Conservation (phyloP, 1,284 basidiomycete genomes). For the Malassezia psittaci region DNA sequence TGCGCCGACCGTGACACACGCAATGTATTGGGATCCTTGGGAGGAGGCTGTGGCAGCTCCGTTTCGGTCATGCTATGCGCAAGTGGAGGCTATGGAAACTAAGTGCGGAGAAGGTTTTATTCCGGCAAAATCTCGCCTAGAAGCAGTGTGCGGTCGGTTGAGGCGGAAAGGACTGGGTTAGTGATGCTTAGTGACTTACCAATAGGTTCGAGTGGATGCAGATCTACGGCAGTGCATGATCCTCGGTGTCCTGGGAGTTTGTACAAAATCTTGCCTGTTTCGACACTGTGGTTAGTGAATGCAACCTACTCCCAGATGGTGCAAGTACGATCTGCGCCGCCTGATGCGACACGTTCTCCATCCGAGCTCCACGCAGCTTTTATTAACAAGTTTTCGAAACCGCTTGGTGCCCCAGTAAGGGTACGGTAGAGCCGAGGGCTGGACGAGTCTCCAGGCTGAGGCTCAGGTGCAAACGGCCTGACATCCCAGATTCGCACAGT, state of each 20-base stretch:
- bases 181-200: conserved; percentile 14
- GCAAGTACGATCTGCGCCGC: conserved; percentile 40
- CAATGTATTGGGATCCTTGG: neutral
- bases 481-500: conserved; percentile 46
- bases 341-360: conserved; percentile 33
- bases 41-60: neutral
- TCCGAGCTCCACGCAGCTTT: conserved; percentile 34
- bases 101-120: neutral
- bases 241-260: conserved; percentile 47
- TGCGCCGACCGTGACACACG: neutral
- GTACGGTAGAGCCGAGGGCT: conserved; percentile 37
- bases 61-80: neutral
- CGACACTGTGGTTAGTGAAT: conserved; percentile 16
- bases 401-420: conserved; percentile 34
- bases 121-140: conserved; percentile 35
- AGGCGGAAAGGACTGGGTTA: conserved; percentile 28
- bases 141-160: conserved; percentile 37
- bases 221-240: conserved; percentile 41
- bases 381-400: conserved; percentile 41
- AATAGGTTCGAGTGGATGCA: conserved; percentile 45
- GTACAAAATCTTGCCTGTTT: conserved; percentile 32
- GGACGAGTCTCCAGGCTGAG: conserved; percentile 21
- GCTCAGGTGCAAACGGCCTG: conserved; percentile 43
- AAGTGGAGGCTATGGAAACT: neutral
- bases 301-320: conserved; percentile 39